Base-by-base conservation (phyloP, 495 filamentous ascomycete genomes). In the Penicillium roqueforti region DNA sequence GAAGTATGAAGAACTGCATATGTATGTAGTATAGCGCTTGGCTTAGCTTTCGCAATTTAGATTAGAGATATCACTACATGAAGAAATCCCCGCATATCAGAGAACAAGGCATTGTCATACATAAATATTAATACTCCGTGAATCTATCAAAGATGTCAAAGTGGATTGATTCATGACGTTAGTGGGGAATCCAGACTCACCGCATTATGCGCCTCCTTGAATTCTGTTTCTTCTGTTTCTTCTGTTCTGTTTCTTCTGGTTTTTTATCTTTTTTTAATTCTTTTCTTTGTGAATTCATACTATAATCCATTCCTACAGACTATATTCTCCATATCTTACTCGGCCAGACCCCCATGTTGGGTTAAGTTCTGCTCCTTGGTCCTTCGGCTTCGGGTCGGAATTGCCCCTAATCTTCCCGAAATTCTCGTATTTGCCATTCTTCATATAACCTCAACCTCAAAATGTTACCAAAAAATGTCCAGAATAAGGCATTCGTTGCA, bases 401-500 rank as follows among this genome's bases (percentile, higher is more conserved):
- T 20, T 53, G 19, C 47, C 58, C 60, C 62, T 67, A 62, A 54
- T 61, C 53, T 51, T 58, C 54, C 63, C 62, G 56, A 59, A 19
- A 41, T 16, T 37, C 18, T 54, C 40, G 41, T 44, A 53, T 48
- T 37, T 36, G n/a, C 32, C 38, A 25, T 40, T 29, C 46, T 39
- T 26, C 32, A 54, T 31, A 34, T 38, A 37, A 28, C 47, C 20
- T 11, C 47, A n/a, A 28, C 25, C 41, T 13, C 51, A 28, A 28
- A 51, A 66, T 65, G 63, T 54, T 60, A 26, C 46, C 60, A 53
- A 53, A 57, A 53, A 67, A 49, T 56, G 47, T 59, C 25, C 61
- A 65, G 45, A 61, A 67, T 49, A 67, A 67, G 46, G 56, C 62
- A 19, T 67, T 65, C 36, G 46, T 67, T 47, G 64, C 64, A 41